phyloP scores from a whole-genome alignment of 768 basidiomycete genomes.

The Agaricus subrufescens region DNA sequence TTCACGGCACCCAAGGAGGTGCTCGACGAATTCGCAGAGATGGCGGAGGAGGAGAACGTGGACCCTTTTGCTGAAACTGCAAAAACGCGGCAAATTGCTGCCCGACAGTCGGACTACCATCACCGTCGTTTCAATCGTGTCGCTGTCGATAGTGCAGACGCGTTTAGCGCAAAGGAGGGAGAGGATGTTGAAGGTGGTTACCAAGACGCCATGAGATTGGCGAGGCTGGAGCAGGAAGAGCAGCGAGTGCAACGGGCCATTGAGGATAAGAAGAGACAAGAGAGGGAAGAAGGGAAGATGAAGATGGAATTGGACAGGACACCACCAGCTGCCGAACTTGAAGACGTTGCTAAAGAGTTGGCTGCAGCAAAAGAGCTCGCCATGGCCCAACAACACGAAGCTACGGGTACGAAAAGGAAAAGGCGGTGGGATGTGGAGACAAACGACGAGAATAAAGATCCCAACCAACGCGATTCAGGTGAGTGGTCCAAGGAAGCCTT shows the following conservation, averaged over 20 bases:
- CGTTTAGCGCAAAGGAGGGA: conserved; percentile 69
- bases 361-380: conserved; percentile 48
- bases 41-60: conserved; percentile 90
- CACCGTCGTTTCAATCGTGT: conserved; percentile 84
- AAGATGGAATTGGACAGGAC: conserved; percentile 92
- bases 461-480: conserved; percentile 51
- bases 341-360: conserved; percentile 68
- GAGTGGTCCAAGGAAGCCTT: conserved; percentile 76
- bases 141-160: conserved; percentile 77
- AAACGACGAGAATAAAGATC: conserved; percentile 61
- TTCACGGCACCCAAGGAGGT: conserved; percentile 93
- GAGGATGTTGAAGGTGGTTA: conserved; percentile 81
- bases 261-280: conserved; percentile 82
- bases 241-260: conserved; percentile 75
- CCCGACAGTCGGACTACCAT: conserved; percentile 94
- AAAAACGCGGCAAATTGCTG: conserved; percentile 88
- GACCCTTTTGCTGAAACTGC: conserved; percentile 93
- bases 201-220: conserved; percentile 92
- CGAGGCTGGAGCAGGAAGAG: conserved; percentile 92
- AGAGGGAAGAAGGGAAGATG: conserved; percentile 64
- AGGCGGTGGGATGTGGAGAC: conserved; percentile 80
- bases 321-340: conserved; percentile 76
- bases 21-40: conserved; percentile 87
- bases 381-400: conserved; percentile 25
- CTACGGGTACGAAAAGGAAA: conserved; percentile 59